These are phyloP conservation scores for Penicillium sp. DNA, from an alignment of 2,329 filamentous ascomycete species.

Conservation along the genomic window DNA sequence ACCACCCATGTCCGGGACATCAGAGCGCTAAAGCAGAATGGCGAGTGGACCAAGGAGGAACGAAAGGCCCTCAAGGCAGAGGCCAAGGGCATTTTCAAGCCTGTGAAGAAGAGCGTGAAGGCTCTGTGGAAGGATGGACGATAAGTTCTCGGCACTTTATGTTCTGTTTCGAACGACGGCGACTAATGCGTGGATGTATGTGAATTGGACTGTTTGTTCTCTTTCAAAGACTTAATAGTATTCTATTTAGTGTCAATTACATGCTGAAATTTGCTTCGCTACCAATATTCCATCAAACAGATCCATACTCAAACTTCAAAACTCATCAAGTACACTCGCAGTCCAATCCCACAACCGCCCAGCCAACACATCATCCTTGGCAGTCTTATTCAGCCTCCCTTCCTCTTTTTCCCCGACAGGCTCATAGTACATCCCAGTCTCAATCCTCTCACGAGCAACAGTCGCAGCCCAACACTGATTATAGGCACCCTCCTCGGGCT, in stretches of 20 bases:
- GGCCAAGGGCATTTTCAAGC: not conserved
- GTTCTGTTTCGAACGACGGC: not conserved
- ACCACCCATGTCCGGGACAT: not conserved
- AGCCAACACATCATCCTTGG: constrained; percentile 7
- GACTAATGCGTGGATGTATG: not conserved
- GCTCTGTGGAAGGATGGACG: not conserved
- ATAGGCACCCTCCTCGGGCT: constrained; percentile 38
- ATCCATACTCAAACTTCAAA: not conserved
- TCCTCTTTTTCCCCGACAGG: constrained; percentile 6
- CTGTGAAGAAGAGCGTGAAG: not conserved
- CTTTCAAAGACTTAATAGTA: not conserved
- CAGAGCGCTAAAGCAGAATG: not conserved
- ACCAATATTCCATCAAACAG: no score
- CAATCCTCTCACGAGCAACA: constrained; percentile 9
- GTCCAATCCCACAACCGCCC: constrained; percentile 15
- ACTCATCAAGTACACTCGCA: constrained; percentile 1
- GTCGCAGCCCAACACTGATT: constrained; percentile 47
- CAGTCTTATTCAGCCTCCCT: not conserved
- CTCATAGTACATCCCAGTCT: constrained; percentile 11
- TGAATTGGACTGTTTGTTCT: not conserved
- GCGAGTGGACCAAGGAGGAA: not conserved
- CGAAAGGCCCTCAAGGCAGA: not conserved
- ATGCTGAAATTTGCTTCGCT: not conserved
- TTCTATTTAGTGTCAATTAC: not conserved
- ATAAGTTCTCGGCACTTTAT: not conserved